Evolutionary conservation across 23 red algal species (phyloP), one percentile per base, ranked within the genome.

Genomic region (Porphyridium purpureum): DNA sequence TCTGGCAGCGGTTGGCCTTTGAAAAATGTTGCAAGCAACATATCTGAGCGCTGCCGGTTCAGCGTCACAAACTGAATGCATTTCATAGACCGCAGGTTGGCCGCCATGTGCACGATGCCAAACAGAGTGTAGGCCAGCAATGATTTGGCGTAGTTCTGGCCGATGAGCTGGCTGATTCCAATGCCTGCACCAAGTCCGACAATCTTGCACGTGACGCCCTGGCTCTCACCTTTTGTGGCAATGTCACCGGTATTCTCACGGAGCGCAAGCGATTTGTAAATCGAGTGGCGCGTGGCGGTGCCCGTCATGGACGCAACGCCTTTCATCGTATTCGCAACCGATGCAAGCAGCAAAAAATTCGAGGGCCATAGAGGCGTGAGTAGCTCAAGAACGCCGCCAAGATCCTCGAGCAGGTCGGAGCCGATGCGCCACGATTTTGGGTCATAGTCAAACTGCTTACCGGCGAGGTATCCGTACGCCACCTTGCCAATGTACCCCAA

Each of bases 191-290:
- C 88, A 32, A 94, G 70, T 4, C 88, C 88, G 38, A 85, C 56
- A 64, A 94, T 64, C 56, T 94, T 94, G 67, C 67, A 70, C 27
- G 78, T 84, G 5, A 94, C 88, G 20, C 88, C 88, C 41, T 94
- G 88, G 24, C 65, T 74, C 38, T 94, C 88, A 31, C 88, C 88
- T 34, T 94, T 94, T 20, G 79, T 94, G 11, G 88, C 88, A 52
- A 94, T 82, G 52, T 94, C 88, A 9, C 88, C 88, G 14, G 66
- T 67, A 27, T 94, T 94, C 30, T 94, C 72, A 53, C 64, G 72
- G 25, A 76, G 64, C 27, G 61, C 61, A 32, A 94, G 55, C 44
- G 70, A 80, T 5, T 76, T 76, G 67, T 84, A 94, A 4, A 94
- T 82, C 5, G 81, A 58, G 62, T 94, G 88, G 0, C 88, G 72